Conservation (phyloP, 345 rosid genomes). For the Brassica juncea region DNA sequence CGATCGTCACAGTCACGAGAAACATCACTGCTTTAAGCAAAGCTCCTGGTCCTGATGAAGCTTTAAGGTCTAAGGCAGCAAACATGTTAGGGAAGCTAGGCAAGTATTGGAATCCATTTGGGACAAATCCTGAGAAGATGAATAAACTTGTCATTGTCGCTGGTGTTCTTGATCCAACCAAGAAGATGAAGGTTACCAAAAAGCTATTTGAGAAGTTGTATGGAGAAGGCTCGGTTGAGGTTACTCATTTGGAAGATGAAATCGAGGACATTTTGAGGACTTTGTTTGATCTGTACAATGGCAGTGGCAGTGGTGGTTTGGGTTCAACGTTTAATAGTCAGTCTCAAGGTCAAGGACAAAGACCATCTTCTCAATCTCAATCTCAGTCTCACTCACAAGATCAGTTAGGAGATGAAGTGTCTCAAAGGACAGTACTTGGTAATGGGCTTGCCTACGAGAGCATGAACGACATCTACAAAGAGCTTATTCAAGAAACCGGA, state of each 20-base stretch:
- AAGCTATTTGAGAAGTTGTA: no score
- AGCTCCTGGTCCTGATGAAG: background rate
- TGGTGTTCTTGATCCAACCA: background rate
- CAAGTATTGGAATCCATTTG: background rate
- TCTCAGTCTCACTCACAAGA: no score
- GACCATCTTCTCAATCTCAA: background rate
- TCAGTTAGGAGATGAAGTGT: background rate
- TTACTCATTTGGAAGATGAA: no score
- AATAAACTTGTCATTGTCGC: background rate
- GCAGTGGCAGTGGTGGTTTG: no score
- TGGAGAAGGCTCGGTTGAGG: background rate
- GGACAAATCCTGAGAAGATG: background rate
- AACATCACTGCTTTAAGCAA: background rate
- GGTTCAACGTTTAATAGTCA: no score
- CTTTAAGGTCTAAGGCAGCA: background rate
- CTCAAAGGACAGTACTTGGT: background rate
- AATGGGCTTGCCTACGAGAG: background rate
- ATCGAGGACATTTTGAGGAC: background rate
- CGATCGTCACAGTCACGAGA: background rate
- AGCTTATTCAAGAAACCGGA: no score
- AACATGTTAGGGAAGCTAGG: background rate
- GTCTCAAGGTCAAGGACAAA: background rate
- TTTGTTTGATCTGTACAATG: background rate
- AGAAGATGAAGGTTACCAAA: no score
- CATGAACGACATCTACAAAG: no score